A percentile compares a stretch with the other conserved stretches of the same genome.
Conservation (phyloP, 169 alveolate genomes). For the Cryptosporidium bovis region DNA sequence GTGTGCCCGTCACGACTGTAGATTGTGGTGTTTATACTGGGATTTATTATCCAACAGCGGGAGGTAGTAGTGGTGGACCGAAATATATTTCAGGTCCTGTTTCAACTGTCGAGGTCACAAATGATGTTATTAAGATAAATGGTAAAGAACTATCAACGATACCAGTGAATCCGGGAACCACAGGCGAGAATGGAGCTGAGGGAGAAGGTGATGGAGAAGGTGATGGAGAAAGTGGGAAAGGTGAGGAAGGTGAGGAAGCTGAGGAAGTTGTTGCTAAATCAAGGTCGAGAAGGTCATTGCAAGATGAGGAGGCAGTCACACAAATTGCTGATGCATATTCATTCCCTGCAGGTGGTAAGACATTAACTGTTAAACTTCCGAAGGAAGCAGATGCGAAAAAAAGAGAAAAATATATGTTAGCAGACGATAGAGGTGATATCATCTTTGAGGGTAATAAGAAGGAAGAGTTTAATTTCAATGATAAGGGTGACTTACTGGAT, state of each 20-base stretch:
- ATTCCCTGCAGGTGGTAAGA: not conserved
- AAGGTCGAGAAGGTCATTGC: not conserved
- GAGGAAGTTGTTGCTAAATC: too few species aligned
- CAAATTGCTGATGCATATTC: not conserved
- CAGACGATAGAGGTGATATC: not conserved
- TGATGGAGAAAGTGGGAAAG: too few species aligned
- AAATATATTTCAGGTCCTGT: conserved; percentile 2
- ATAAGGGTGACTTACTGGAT: not conserved
- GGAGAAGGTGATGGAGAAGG: too few species aligned
- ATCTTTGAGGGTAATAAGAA: not conserved
- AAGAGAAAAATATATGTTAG: not conserved
- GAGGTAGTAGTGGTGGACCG: not conserved
- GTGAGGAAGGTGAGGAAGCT: too few species aligned
- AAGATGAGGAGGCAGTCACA: not conserved
- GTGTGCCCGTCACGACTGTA: not conserved
- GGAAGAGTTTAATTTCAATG: not conserved
- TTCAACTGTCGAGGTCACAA: not conserved
- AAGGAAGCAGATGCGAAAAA: not conserved
- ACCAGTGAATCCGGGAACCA: not conserved
- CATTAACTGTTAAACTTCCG: not conserved
- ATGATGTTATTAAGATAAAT: not conserved
- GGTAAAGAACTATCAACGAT: not conserved
- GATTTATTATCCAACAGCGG: not conserved
- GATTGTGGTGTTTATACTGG: not conserved
- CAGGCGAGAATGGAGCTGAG: too few species aligned